Conservation (phyloP, 768 basidiomycete genomes). For the Naganishia vaughanmartiniae region DNA sequence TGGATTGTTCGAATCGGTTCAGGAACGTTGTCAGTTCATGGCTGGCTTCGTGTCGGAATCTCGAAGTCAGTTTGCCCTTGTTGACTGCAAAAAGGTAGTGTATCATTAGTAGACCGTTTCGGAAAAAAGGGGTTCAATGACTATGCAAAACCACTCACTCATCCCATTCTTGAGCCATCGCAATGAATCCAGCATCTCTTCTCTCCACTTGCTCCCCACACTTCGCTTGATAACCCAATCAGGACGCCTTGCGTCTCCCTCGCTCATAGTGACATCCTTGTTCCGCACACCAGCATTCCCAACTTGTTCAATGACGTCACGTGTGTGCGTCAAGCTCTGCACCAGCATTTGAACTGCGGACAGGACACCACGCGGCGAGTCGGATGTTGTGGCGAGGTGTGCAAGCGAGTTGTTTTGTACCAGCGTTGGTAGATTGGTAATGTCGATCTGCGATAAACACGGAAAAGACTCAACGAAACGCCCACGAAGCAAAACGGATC, state of each 20-base stretch:
- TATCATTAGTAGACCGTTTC: neutral
- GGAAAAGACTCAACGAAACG: neutral
- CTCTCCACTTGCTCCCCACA: neutral
- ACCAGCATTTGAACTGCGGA: neutral
- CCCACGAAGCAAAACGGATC: neutral
- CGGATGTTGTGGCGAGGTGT: neutral
- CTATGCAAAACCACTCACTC: neutral
- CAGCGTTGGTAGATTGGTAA: neutral
- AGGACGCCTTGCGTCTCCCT: neutral
- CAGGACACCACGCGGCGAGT: neutral
- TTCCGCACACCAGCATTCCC: neutral
- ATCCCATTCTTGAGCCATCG: slow-evolving; percentile 18
- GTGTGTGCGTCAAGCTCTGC: neutral
- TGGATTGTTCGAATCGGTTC: slow-evolving; percentile 19
- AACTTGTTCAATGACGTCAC: neutral
- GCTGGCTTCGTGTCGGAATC: neutral
- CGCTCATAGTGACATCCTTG: neutral
- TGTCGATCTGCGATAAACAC: neutral
- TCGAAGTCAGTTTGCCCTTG: slow-evolving; percentile 11
- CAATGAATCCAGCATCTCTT: slow-evolving; percentile 16
- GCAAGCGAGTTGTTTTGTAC: neutral
- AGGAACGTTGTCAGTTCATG: neutral
- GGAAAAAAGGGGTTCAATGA: neutral
- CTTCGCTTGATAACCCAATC: slow-evolving; percentile 1
- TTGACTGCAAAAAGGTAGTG: neutral